A percentile compares a stretch with the other conserved stretches of the same genome.
These are phyloP conservation scores for Suhomyces maxii DNA, from an alignment of 1,139 yeast genomes.

Conservation along the genomic window DNA sequence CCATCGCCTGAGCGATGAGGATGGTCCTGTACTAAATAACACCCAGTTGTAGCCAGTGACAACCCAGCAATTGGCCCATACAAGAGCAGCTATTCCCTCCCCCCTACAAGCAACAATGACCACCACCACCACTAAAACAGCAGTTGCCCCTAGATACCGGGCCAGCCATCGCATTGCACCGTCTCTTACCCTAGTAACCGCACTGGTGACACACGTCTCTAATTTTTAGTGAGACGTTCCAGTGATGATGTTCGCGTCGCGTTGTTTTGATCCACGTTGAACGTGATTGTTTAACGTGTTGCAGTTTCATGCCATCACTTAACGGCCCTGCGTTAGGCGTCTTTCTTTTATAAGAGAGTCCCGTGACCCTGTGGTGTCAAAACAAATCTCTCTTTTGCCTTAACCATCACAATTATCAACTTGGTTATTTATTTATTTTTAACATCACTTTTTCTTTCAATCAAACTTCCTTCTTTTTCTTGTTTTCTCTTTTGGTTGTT, in stretches of 20 bases:
- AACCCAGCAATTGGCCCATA: not conserved
- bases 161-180: conserved; percentile 1
- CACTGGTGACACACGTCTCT: not conserved
- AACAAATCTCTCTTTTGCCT: conserved; percentile 4
- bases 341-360: conserved; percentile 2
- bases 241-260: conserved; percentile 11
- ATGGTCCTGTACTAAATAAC: not conserved
- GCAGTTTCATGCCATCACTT: conserved; percentile 5
- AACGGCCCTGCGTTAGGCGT: not conserved
- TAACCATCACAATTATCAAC: not conserved
- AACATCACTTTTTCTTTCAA: not conserved
- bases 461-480: not conserved
- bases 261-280: conserved; percentile 13
- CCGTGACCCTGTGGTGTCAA: conserved; percentile 6
- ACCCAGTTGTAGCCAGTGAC: not conserved
- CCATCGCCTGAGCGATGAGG: not conserved
- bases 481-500: not conserved
- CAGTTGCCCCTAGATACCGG: too few relatives aligned
- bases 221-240: too few relatives aligned
- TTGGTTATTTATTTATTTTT: not conserved
- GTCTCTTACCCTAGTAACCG: conserved; percentile 1
- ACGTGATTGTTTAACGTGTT: conserved; percentile 2
- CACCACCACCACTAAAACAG: not conserved
- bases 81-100: not conserved
- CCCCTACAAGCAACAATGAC: not conserved